phyloP scores from a whole-genome alignment of 2,329 filamentous ascomycete genomes.

The Akanthomyces muscarius region DNA sequence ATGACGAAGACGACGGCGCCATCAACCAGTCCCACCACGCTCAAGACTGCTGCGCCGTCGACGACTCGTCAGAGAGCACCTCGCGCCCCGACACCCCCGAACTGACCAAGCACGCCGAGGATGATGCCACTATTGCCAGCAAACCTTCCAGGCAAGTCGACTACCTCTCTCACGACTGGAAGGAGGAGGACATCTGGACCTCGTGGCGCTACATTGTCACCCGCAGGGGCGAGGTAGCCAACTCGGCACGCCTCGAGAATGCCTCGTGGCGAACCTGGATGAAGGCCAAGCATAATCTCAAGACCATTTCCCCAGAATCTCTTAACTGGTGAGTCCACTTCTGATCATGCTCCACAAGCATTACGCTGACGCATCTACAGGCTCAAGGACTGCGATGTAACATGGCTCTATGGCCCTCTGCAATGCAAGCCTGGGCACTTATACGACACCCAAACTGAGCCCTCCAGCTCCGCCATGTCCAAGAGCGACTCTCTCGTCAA shows the following conservation, averaged over 20 bases:
- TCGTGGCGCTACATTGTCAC: constrained; percentile 93
- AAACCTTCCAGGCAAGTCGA: constrained; percentile 88
- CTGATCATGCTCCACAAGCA: not conserved
- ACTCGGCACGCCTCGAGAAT: constrained; percentile 82
- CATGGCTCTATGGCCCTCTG: constrained; percentile 92
- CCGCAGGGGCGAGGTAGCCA: constrained; percentile 72
- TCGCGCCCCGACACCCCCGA: constrained; percentile 57
- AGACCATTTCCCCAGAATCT: constrained; percentile 84
- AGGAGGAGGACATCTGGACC: constrained; percentile 93
- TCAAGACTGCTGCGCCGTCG: constrained; percentile 53
- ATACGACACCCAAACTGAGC: constrained; percentile 28
- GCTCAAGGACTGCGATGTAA: constrained; percentile 96
- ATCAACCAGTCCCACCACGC: constrained; percentile 35
- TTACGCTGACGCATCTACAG: constrained; percentile 45
- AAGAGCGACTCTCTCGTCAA: constrained; percentile 63
- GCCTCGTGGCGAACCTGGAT: constrained; percentile 97
- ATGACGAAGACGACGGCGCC: constrained; percentile 42
- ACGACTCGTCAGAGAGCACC: constrained; percentile 47
- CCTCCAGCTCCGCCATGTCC: constrained; percentile 35
- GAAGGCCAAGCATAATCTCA: constrained; percentile 82
- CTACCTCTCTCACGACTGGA: constrained; percentile 90
- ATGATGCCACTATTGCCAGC: constrained; percentile 71
- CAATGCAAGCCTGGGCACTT: constrained; percentile 64
- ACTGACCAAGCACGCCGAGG: constrained; percentile 60
- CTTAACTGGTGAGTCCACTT: constrained; percentile 74